Evolutionary conservation across 2,329 filamentous ascomycete genomes (phyloP), one percentile per base, ranked within the genome.

Genomic region (Teratosphaeria viscida): DNA sequence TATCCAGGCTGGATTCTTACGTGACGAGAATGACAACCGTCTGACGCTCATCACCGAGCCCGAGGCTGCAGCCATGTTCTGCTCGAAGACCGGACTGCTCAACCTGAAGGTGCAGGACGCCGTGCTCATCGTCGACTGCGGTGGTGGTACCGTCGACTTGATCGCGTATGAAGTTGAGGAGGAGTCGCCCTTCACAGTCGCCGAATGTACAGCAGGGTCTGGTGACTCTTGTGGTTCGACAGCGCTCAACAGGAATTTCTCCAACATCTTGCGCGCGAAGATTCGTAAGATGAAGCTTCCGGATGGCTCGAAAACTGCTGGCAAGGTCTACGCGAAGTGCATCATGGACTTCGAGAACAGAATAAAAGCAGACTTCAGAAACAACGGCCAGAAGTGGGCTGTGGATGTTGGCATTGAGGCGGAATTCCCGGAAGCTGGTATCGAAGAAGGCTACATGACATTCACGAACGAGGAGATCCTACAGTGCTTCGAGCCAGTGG

Each of bases 321-420:
- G 92, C 52, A 91, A 92, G 75, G 94, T 99, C 58, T 97, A 97
- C 75, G 92, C 92, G 66, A 97, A 97, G 79, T 97, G 92, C 75
- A 97, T 99, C 76, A 97, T 97, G 92, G 94, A 99, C 77, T 99
- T 99, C 70, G 94, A 99, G 80, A 97, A 97, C 83, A 83, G 94
- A 74, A 96, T 99, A 83, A 99, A 99, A 82, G 94, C 94, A 56
- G 94, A 97, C 75, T 99, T 99, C 86, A 86, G 94, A 65, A 97
- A 97, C 79, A 97, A 96, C 75, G 92, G 92, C 56, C 92, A 97
- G 76, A 97, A 97, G 76, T 97, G 94, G 94, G 94, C 94, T 53
- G 70, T 97, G 23, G 94, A 99, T 73, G 94, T 99, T 56, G 94
- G 94, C 71, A 97, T 99, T 70, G 94, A 99, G 79, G 91, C 92